phyloP scores from a whole-genome alignment of 2,329 filamentous ascomycete species.

The Alternaria triticimaculans region DNA sequence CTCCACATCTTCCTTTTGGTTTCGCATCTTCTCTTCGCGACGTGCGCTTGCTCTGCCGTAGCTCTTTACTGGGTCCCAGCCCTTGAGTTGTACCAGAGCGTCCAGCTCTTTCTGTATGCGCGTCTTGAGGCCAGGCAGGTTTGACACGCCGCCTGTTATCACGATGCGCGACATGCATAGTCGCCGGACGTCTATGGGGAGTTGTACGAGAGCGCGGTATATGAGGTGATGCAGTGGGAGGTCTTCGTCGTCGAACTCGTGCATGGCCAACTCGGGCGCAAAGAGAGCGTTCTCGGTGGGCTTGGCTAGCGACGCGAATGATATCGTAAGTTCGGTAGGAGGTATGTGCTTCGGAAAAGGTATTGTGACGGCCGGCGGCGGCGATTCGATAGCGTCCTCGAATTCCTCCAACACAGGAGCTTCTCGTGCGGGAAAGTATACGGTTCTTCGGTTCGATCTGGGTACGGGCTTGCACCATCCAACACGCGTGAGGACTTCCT shows the following conservation, averaged over 20 bases:
- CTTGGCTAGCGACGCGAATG: slow-evolving; percentile 73
- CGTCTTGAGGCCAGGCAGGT: slow-evolving; percentile 78
- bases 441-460: slow-evolving; percentile 36
- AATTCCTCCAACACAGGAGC: slow-evolving; percentile 54
- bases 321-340: slow-evolving; percentile 64
- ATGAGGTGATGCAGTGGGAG: slow-evolving; percentile 77
- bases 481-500: slow-evolving; percentile 77
- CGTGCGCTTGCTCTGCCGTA: slow-evolving; percentile 63
- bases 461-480: slow-evolving; percentile 70
- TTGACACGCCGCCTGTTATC: slow-evolving; percentile 81
- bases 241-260: slow-evolving; percentile 84
- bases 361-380: slow-evolving; percentile 42
- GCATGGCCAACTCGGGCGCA: slow-evolving; percentile 57
- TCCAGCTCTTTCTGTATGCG: slow-evolving; percentile 79
- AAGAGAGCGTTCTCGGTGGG: slow-evolving; percentile 81
- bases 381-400: slow-evolving; percentile 47
- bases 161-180: slow-evolving; percentile 88
- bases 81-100: slow-evolving; percentile 68
- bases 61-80: slow-evolving; percentile 80
- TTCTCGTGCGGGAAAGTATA: slow-evolving; percentile 43
- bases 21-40: slow-evolving; percentile 36
- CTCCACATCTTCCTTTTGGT: slow-evolving; percentile 31
- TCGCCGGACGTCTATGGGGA: slow-evolving; percentile 82
- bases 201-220: slow-evolving; percentile 74
- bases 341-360: slow-evolving; percentile 47